Evolutionary conservation across 2,329 filamentous ascomycete species (phyloP), one percentile per base, ranked within the genome.

Genomic region (Colletotrichum falcatum): DNA sequence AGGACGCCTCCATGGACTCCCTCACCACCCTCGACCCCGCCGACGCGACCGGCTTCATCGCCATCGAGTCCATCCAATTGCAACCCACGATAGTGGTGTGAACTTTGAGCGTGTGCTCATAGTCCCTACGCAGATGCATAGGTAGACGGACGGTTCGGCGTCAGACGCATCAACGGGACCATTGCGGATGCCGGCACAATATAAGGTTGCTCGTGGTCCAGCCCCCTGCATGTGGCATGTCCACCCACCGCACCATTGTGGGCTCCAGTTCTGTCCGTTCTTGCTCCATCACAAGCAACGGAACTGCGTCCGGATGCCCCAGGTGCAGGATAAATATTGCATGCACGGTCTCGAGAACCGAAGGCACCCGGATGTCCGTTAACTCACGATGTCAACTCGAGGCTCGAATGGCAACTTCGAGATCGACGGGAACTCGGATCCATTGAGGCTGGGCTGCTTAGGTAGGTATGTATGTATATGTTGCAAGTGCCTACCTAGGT

Each of bases 41-140:
- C 66, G 83, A 84, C 61, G 84, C 83, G 23, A 59, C 77, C 16
- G 86, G 86, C 33, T 90, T 91, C 78, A 90, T 95, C 77, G 86
- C 86, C 63, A 90, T 94, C 75, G 86, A 95, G 77, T 88, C 88
- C 73, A 92, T 92, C 74, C 85, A n/a, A n/a, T n/a, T n/a, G n/a
- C n/a, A n/a, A n/a, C n/a, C n/a, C n/a, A n/a, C n/a, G n/a, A n/a
- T n/a, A n/a, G n/a, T n/a, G n/a, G n/a, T n/a, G n/a, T n/a, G n/a
- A n/a, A n/a, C n/a, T n/a, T n/a, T n/a, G n/a, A n/a, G n/a, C n/a
- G n/a, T n/a, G n/a, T n/a, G n/a, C n/a, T n/a, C n/a, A n/a, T n/a
- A n/a, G 7, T 14, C 48, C 26, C 48, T 51, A 26, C 48, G 30
- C 18, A 28, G 14, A 30, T 51, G 26, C 26, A 51, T 28, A 11